Percentiles rank a stretch among this genome's conserved stretches.
Evolutionary conservation across 2,329 filamentous ascomycete genomes (phyloP).

Genomic region (Fusarium poae): DNA sequence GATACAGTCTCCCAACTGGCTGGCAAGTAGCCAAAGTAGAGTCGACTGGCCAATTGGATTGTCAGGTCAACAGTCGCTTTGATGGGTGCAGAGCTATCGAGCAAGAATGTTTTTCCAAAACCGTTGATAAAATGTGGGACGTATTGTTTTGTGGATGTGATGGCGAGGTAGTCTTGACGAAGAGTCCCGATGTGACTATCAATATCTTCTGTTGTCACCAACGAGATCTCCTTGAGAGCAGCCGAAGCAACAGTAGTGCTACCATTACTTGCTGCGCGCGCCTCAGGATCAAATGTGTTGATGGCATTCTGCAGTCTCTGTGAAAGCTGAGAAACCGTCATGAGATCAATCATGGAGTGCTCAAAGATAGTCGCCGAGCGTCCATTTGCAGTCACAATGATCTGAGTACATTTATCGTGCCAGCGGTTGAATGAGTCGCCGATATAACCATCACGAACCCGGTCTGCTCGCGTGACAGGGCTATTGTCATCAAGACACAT

Average conservation of each 20-base stretch:
- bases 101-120: neutral
- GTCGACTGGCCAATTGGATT: slow-evolving; percentile 10
- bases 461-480: slow-evolving; percentile 6
- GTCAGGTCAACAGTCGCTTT: slow-evolving; percentile 11
- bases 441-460: slow-evolving; percentile 8
- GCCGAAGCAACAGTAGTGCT: neutral
- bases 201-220: slow-evolving; percentile 1
- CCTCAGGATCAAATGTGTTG: neutral
- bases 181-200: neutral
- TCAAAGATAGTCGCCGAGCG: slow-evolving; percentile 15
- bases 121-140: slow-evolving; percentile 6
- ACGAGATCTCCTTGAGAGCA: neutral
- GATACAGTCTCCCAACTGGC: slow-evolving; percentile 23
- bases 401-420: slow-evolving; percentile 17
- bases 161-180: slow-evolving; percentile 1
- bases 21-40: slow-evolving; percentile 17
- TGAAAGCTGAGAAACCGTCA: slow-evolving; percentile 13
- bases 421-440: slow-evolving; percentile 19
- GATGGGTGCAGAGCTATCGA: slow-evolving; percentile 5
- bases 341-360: slow-evolving; percentile 21
- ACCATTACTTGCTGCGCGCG: neutral
- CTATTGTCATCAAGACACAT: slow-evolving; percentile 19
- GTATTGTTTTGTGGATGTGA: slow-evolving; percentile 11
- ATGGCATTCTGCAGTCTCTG: slow-evolving; percentile 1
- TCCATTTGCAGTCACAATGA: slow-evolving; percentile 11